Percentiles rank a stretch among this genome's conserved stretches.
Evolutionary conservation across 1,139 yeast species (phyloP).

Genomic region (Pneumocystis jirovecii): DNA sequence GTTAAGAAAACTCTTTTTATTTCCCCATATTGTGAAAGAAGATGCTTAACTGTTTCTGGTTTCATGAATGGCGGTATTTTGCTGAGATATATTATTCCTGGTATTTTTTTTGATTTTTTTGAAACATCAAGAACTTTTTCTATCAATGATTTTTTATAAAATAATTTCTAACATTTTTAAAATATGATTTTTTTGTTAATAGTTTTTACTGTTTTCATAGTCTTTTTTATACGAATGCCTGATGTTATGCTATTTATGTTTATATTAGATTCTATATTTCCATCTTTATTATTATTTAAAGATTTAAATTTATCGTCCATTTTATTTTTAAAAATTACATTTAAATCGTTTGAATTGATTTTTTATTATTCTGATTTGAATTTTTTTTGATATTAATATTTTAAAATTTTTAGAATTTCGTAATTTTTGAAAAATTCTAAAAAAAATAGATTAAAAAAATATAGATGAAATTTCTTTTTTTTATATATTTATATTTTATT

Average conservation of each 20-base stretch:
- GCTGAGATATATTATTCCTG: slow-evolving; percentile 86
- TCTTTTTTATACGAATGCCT: neutral
- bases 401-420: neutral
- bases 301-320: neutral
- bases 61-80: slow-evolving; percentile 94
- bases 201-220: too few species aligned
- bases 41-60: slow-evolving; percentile 75
- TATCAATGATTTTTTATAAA: neutral
- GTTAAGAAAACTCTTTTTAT: slow-evolving; percentile 72
- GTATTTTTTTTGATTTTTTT: slow-evolving; percentile 27
- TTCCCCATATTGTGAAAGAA: slow-evolving; percentile 67
- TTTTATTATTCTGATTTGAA: too few species aligned
- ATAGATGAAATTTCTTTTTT: too few species aligned
- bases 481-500: neutral
- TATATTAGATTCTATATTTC: neutral
- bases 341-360: neutral
- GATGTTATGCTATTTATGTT: neutral
- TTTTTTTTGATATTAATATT: neutral
- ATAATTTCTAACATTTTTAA: neutral
- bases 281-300: neutral
- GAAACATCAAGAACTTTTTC: neutral
- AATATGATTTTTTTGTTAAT: neutral
- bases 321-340: neutral
- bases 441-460: neutral
- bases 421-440: neutral